Evolutionary conservation across 495 filamentous ascomycete genomes (phyloP), one percentile per base, ranked within the genome.

Genomic region (Aspergillus carlsbadensis): DNA sequence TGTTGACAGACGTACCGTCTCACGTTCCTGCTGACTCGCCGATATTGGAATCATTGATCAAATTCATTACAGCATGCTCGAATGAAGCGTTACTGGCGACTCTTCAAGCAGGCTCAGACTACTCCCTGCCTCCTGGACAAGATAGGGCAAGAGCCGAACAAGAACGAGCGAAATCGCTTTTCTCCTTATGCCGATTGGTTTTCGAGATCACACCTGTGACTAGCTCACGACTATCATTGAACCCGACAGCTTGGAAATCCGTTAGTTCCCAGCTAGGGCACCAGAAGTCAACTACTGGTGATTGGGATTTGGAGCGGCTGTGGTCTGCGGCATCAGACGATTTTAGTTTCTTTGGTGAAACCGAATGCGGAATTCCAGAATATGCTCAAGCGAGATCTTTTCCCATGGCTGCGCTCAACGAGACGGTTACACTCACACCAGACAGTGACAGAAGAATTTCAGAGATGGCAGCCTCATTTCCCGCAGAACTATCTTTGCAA

Each of bases 281-380:
- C 8, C 73, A 70, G 0, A 81, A 78, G 54, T 86, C 83, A 29
- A 79, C 79, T 21, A 86, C 84, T 0, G 84, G 84, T 43, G 84
- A 87, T 46, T 66, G 77, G 8, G 84, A 87, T 57, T 77, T 74
- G 10, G 84, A 87, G 64, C 67, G 75, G 3, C 77, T 87, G 13
- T 86, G 83, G 83, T 73, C 80, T 33, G 83, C 82, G 20, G 80
- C 81, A 7, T 71, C 77, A 37, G 67, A 77, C 24, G 84, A 87
- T 57, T 87, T 86, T 57, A 84, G 81, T 36, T 87, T 87, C 69
- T 87, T 87, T 54, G 81, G 74, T 2, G 82, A 84, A 43, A 82
- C 81, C 36, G 84, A 86, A 63, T 82, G 78, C 26, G 80, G 80
- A 6, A 68, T 85, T 6, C 81, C 76, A 17, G 66, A 72, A 15